A percentile compares a stretch with the other conserved stretches of the same genome.
These are phyloP conservation scores for Erythrophleum fordii DNA, from an alignment of 306 rosid species.

Conservation along the genomic window DNA sequence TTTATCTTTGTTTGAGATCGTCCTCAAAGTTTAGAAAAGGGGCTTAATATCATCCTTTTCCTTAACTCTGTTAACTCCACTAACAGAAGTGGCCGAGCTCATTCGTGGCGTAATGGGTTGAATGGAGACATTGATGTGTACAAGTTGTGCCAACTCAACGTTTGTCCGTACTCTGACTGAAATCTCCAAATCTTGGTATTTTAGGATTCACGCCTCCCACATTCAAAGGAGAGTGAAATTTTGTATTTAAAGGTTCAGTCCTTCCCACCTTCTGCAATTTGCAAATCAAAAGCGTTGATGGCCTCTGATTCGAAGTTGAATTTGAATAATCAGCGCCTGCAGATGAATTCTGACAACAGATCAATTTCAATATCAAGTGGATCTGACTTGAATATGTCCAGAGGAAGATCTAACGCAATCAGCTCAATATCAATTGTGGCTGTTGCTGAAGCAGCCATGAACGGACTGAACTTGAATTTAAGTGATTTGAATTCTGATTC, in stretches of 20 bases:
- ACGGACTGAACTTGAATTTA: constrained; percentile 29
- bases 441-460: neutral
- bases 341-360: constrained; percentile 45
- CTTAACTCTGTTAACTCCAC: no score
- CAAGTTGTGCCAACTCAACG: neutral
- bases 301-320: constrained; percentile 14
- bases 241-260: neutral
- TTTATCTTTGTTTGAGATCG: no score
- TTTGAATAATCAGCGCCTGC: constrained; percentile 49
- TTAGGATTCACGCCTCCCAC: neutral
- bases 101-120: no score
- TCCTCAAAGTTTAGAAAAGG: no score
- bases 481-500: constrained; percentile 42
- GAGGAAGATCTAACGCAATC: neutral
- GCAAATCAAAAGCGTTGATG: neutral
- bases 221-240: neutral
- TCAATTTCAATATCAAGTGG: constrained; percentile 38
- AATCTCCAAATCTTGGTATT: neutral
- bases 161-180: no score
- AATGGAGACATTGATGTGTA: neutral
- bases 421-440: neutral
- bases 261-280: neutral
- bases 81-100: no score
- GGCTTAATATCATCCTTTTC: no score
- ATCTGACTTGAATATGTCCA: neutral